Evolutionary conservation across 2,329 filamentous ascomycete species (phyloP).

Genomic region (Talaromyces atroroseus): DNA sequence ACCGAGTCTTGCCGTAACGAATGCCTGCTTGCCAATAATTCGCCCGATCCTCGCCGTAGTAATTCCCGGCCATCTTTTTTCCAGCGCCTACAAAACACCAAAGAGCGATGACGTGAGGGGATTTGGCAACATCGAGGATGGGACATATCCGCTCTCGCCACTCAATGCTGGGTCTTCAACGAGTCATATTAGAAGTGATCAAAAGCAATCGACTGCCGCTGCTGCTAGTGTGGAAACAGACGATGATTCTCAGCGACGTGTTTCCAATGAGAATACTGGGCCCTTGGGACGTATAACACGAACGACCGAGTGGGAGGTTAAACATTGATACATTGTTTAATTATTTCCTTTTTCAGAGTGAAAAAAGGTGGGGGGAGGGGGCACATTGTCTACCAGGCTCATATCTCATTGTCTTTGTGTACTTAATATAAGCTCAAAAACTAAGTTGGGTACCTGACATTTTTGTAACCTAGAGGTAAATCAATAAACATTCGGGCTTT

Average conservation of each 20-base stretch:
- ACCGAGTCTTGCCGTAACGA: not conserved
- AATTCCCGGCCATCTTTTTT: not conserved
- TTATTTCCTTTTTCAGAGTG: no score
- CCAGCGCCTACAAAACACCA: not conserved
- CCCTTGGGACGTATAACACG: not conserved
- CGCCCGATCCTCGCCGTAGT: not conserved
- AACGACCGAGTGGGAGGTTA: not conserved
- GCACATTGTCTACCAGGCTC: no score
- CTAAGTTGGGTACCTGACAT: no score
- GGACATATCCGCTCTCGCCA: not conserved
- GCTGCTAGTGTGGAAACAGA: not conserved
- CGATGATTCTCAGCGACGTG: not conserved
- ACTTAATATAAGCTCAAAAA: no score
- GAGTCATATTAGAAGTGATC: slow-evolving; percentile 1
- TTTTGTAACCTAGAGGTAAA: no score
- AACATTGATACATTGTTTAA: no score
- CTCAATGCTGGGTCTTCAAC: not conserved
- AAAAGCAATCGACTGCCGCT: not conserved
- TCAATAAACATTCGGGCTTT: no score
- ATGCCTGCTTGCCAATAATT: slow-evolving; percentile 1
- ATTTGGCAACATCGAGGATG: slow-evolving; percentile 1
- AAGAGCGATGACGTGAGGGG: not conserved
- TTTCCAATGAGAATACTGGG: not conserved
- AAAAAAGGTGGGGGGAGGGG: no score
- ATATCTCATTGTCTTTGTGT: no score